Conservation (phyloP, 179 eudicot species). For the Vitellaria paradoxa region DNA sequence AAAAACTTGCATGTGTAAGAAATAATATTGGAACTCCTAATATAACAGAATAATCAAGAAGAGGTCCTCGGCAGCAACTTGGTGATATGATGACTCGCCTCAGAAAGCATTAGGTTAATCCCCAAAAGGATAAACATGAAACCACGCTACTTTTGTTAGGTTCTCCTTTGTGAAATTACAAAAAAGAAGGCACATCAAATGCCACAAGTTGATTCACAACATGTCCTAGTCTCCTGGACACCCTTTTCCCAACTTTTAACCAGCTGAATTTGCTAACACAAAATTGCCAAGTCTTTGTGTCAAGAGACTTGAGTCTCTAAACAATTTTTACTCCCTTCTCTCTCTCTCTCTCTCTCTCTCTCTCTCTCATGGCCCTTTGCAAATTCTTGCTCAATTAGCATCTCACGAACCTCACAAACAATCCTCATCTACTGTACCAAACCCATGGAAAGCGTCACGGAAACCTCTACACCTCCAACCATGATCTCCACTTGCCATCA, state of each 20-base stretch:
- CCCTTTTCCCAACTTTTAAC: neutral
- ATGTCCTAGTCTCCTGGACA: neutral
- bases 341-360: too few species aligned
- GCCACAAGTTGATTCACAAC: neutral
- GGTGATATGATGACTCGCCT: neutral
- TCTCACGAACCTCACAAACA: too few species aligned
- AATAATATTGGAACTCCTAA: neutral
- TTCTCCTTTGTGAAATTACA: neutral
- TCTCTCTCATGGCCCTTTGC: too few species aligned
- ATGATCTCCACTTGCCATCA: too few species aligned
- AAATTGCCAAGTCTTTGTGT: too few species aligned
- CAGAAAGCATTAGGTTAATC: neutral
- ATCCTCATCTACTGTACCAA: too few species aligned
- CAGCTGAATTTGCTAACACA: neutral
- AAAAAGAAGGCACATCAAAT: neutral
- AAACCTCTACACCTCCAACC: too few species aligned
- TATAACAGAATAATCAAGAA: neutral
- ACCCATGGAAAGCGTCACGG: too few species aligned
- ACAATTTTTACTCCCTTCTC: neutral
- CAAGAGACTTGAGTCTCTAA: neutral
- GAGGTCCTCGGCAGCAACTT: neutral
- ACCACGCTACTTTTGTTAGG: neutral
- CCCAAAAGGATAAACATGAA: too few species aligned
- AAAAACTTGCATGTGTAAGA: neutral
- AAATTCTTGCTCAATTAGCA: too few species aligned